phyloP scores from a whole-genome alignment of 129 eudicot genomes.

The Lactuca sativa region DNA sequence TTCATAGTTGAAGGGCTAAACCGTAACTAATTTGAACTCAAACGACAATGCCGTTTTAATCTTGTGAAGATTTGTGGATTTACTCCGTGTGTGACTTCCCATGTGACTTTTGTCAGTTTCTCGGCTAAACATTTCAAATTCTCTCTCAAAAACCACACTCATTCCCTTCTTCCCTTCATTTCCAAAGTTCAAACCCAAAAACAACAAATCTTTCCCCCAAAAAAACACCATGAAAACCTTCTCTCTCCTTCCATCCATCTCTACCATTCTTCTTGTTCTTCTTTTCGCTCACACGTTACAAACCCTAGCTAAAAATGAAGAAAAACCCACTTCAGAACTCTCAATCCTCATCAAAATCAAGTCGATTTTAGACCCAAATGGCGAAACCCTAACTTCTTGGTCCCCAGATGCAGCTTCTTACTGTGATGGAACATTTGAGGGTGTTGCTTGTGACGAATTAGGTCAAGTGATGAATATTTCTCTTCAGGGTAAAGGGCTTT shows the following conservation, averaged over 20 bases:
- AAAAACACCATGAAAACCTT: slow-evolving; percentile 25
- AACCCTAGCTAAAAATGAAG: slow-evolving; percentile 27
- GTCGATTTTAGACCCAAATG: slow-evolving; percentile 67
- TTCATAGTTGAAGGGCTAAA: slow-evolving; percentile 5
- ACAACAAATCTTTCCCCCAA: slow-evolving; percentile 5
- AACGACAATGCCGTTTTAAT: slow-evolving; percentile 34
- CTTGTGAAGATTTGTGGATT: slow-evolving; percentile 20
- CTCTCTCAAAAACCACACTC: slow-evolving; percentile 30
- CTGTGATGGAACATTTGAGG: slow-evolving; percentile 68
- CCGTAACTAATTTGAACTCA: slow-evolving; percentile 31
- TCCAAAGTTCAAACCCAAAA: slow-evolving; percentile 32
- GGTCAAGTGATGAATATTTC: slow-evolving; percentile 89
- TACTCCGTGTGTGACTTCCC: slow-evolving; percentile 27
- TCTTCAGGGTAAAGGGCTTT: slow-evolving; percentile 91
- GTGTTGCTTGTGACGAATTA: slow-evolving; percentile 70
- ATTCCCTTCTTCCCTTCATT: slow-evolving; percentile 27
- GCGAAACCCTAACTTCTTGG: slow-evolving; percentile 68
- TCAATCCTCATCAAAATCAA: slow-evolving; percentile 53
- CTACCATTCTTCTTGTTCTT: slow-evolving; percentile 19
- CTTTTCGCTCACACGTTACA: slow-evolving; percentile 20
- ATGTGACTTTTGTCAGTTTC: slow-evolving; percentile 41
- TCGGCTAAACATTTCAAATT: slow-evolving; percentile 34
- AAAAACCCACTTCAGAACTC: slow-evolving; percentile 31
- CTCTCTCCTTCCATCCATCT: slow-evolving; percentile 19
- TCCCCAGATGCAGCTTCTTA: slow-evolving; percentile 50